Evolutionary conservation across 2,329 filamentous ascomycete genomes (phyloP).

Genomic region (Talaromyces sp.): DNA sequence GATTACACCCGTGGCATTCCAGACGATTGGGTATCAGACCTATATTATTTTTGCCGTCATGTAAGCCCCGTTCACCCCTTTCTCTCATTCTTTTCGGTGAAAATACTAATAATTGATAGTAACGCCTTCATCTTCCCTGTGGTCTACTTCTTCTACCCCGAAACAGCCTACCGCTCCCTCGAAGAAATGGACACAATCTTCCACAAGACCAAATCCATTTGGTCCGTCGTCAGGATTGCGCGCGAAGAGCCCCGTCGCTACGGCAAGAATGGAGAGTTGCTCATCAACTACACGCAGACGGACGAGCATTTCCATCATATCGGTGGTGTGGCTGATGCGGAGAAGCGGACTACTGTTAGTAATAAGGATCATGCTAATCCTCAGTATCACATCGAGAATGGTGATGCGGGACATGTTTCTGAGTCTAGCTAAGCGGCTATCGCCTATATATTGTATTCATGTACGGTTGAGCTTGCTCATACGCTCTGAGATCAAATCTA

Average conservation of each 20-base stretch:
- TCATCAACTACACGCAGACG: constrained; percentile 39
- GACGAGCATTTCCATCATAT: constrained; percentile 25
- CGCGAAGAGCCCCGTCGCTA: constrained; percentile 55
- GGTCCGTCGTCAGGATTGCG: constrained; percentile 52
- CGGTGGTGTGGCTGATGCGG: constrained; percentile 63
- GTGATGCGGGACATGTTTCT: constrained; percentile 10
- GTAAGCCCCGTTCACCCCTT: constrained; percentile 32
- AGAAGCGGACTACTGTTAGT: constrained; percentile 81
- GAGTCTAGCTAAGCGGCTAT: constrained; percentile 1
- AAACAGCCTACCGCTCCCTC: constrained; percentile 59
- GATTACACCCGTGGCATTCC: constrained; percentile 62
- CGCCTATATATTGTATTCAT: no score
- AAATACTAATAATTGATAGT: constrained; percentile 28
- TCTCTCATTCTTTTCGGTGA: not conserved
- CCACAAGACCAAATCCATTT: constrained; percentile 52
- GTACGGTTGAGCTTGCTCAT: not conserved
- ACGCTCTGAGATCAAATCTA: not conserved
- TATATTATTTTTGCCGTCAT: constrained; percentile 59
- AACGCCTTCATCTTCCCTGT: constrained; percentile 57
- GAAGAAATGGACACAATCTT: constrained; percentile 72
- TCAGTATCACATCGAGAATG: constrained; percentile 21
- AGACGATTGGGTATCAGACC: constrained; percentile 55
- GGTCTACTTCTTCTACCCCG: constrained; percentile 62
- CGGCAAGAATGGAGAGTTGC: constrained; percentile 58
- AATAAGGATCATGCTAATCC: constrained; percentile 22